phyloP scores from a whole-genome alignment of 768 basidiomycete species.

The Galerina marginata region DNA sequence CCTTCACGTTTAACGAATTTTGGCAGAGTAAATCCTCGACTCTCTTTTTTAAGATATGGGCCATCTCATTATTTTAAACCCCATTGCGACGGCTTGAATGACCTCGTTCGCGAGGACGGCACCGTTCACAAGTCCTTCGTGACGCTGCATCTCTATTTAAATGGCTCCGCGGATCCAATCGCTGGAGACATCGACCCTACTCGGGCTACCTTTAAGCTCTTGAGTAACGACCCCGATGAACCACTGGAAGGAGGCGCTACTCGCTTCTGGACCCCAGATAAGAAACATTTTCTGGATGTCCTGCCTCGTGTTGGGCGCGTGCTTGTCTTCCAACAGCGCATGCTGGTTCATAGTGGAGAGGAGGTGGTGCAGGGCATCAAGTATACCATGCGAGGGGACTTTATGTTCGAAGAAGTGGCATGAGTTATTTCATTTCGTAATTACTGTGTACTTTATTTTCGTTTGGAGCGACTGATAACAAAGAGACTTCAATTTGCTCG shows the following conservation, averaged over 20 bases:
- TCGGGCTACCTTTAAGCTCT: neutral
- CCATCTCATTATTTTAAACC: constrained; percentile 47
- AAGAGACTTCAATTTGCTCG: too few relatives aligned
- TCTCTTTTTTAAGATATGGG: constrained; percentile 50
- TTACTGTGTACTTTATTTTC: too few relatives aligned
- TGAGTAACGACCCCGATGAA: constrained; percentile 15
- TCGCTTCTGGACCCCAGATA: constrained; percentile 42
- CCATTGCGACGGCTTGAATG: constrained; percentile 44
- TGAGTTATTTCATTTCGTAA: too few relatives aligned
- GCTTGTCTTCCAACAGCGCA: constrained; percentile 47
- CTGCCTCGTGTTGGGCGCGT: constrained; percentile 43
- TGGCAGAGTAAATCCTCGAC: constrained; percentile 40
- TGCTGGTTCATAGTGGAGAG: constrained; percentile 44
- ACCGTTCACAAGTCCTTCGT: constrained; percentile 40
- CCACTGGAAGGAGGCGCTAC: constrained; percentile 43
- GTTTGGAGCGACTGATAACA: too few relatives aligned
- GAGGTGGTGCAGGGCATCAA: constrained; percentile 39
- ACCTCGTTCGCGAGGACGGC: constrained; percentile 27
- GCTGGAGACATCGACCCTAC: neutral
- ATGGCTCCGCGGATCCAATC: constrained; percentile 30
- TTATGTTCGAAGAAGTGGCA: constrained; percentile 37
- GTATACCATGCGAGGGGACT: constrained; percentile 44
- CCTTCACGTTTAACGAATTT: too few relatives aligned
- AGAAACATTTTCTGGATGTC: constrained; percentile 40
- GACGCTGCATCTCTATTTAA: constrained; percentile 50